Evolutionary conservation across 352 stramenopile genomes (phyloP).

Genomic region (Globisporangium paddicum): DNA sequence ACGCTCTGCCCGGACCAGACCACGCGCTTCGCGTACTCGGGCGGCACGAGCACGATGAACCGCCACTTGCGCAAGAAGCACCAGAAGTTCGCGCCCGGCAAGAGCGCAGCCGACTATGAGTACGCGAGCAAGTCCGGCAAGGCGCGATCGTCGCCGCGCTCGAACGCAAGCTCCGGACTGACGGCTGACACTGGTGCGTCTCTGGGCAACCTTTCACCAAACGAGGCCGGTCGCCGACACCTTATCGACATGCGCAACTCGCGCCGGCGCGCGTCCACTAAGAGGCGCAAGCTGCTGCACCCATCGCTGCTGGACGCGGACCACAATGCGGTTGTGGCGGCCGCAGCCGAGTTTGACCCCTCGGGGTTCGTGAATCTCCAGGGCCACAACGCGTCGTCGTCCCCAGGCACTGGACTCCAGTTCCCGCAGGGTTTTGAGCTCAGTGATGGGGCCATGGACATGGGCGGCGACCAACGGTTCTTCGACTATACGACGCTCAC

Average conservation of each 20-base stretch:
- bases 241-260: constrained; percentile 59
- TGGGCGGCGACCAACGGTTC: constrained; percentile 41
- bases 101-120: constrained; percentile 70
- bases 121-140: constrained; percentile 22
- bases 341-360: constrained; percentile 52
- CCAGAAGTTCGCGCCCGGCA: constrained; percentile 72
- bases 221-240: constrained; percentile 39
- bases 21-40: constrained; percentile 79
- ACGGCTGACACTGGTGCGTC: constrained; percentile 21
- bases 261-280: constrained; percentile 32
- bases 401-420: constrained; percentile 26
- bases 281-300: constrained; percentile 40
- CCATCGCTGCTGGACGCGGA: constrained; percentile 26
- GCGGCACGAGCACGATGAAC: constrained; percentile 82
- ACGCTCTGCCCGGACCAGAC: constrained; percentile 59
- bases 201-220: constrained; percentile 38
- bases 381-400: constrained; percentile 15
- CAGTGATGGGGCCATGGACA: constrained; percentile 39
- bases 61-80: constrained; percentile 79
- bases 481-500: constrained; percentile 42
- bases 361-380: constrained; percentile 51
- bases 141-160: constrained; percentile 7
- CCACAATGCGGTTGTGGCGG: constrained; percentile 10
- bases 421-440: constrained; percentile 60
- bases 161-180: constrained; percentile 3